Conservation (phyloP, 306 rosid species). For the Cajanus cajan region DNA sequence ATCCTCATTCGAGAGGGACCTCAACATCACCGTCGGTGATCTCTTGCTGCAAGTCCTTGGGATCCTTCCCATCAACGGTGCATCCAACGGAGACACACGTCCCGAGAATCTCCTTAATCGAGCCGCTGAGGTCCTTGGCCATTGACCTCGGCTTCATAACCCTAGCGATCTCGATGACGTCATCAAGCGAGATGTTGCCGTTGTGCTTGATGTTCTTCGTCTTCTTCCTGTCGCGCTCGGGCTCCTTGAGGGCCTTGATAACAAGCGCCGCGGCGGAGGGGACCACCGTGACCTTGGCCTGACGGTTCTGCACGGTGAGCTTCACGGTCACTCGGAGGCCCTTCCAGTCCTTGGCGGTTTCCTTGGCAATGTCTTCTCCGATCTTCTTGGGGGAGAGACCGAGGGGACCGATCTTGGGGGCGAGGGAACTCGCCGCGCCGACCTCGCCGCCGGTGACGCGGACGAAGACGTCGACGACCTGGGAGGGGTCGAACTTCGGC, state of each 20-base stretch:
- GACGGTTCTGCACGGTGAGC: slow-evolving; percentile 93
- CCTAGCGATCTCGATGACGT: slow-evolving; percentile 89
- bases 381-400: slow-evolving; percentile 94
- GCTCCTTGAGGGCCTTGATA: slow-evolving; percentile 85
- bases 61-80: slow-evolving; percentile 81
- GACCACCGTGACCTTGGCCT: slow-evolving; percentile 85
- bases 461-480: slow-evolving; percentile 81
- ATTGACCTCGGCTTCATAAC: slow-evolving; percentile 73
- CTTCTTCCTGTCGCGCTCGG: slow-evolving; percentile 88
- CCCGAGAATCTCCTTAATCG: slow-evolving; percentile 80
- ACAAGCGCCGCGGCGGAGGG: slow-evolving; percentile 95
- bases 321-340: slow-evolving; percentile 85
- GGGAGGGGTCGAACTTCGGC: slow-evolving; percentile 91
- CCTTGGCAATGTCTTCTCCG: slow-evolving; percentile 94
- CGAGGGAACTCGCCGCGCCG: slow-evolving; percentile 91
- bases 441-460: slow-evolving; percentile 94
- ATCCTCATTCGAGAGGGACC: slow-evolving; percentile 68
- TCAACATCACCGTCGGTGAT: slow-evolving; percentile 76
- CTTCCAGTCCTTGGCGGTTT: slow-evolving; percentile 96
- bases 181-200: slow-evolving; percentile 80
- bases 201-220: slow-evolving; percentile 76
- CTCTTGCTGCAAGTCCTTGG: slow-evolving; percentile 89
- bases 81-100: slow-evolving; percentile 94
- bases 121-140: slow-evolving; percentile 78
- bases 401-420: slow-evolving; percentile 92